A percentile compares a stretch with the other conserved stretches of the same genome.
These are phyloP conservation scores for Pilasporangium apinafurcum DNA, from an alignment of 352 stramenopile species.

Conservation along the genomic window DNA sequence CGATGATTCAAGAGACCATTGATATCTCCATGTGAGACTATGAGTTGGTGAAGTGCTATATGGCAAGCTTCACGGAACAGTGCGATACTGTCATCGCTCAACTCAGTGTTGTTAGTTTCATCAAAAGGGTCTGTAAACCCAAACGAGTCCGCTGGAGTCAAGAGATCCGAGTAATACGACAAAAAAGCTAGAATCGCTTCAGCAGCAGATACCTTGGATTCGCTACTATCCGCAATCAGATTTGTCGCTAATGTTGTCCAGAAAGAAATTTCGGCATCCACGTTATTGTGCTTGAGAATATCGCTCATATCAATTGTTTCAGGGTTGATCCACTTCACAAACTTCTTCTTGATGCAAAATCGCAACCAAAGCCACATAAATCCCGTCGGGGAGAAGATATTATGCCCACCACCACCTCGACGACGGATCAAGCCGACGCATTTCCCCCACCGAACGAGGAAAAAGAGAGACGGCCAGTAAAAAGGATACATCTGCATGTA, in stretches of 20 bases:
- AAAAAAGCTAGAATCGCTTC: slow-evolving; percentile 59
- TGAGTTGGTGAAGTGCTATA: slow-evolving; percentile 52
- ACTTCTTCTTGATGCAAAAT: slow-evolving; percentile 50
- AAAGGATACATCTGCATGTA: slow-evolving; percentile 67
- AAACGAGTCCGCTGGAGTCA: slow-evolving; percentile 33
- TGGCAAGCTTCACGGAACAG: slow-evolving; percentile 60
- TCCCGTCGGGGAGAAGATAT: slow-evolving; percentile 54
- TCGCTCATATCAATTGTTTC: slow-evolving; percentile 20
- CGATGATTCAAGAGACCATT: slow-evolving; percentile 43
- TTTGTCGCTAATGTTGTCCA: slow-evolving; percentile 47
- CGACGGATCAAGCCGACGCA: slow-evolving; percentile 58
- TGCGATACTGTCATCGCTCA: slow-evolving; percentile 29
- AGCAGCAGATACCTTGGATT: slow-evolving; percentile 22
- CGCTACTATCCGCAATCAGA: slow-evolving; percentile 16
- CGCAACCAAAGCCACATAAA: slow-evolving; percentile 73
- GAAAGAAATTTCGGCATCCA: slow-evolving; percentile 57
- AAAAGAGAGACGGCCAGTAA: slow-evolving; percentile 70
- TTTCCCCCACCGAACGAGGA: slow-evolving; percentile 73
- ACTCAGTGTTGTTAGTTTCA: slow-evolving; percentile 50
- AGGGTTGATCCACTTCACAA: slow-evolving; percentile 31
- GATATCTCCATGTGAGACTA: slow-evolving; percentile 57
- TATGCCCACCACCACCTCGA: slow-evolving; percentile 31
- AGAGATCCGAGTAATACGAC: slow-evolving; percentile 41
- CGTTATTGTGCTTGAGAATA: slow-evolving; percentile 31
- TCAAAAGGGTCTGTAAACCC: slow-evolving; percentile 60